Base-by-base conservation (phyloP, 768 basidiomycete genomes). In the Dentipellis fragilis region DNA sequence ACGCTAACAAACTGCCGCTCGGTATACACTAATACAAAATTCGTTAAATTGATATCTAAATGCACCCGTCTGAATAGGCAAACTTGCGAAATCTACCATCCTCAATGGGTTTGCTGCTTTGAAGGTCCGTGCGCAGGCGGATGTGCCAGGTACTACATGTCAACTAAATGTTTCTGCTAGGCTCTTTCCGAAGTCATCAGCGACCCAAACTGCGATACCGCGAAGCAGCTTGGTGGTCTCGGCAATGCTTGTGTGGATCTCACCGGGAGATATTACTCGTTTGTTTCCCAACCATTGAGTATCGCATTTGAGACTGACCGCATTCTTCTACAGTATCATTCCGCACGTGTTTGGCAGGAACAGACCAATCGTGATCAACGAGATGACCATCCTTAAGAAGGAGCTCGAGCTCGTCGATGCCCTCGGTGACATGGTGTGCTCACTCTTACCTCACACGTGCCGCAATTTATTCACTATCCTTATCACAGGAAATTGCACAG, bases 321-420 rank as follows among this genome's bases (percentile, higher is more conserved):
- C 52, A 39, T n/a, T 9, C n/a, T 17, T 36, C 11, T 46, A 7
- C 58, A 80, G 81, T 0, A 75, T 83, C 56, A 83, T 84, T 49
- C 82, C 82, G 1, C 82, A 83, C 64, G 76, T 71, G n/a, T 83
- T 83, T 58, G 81, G 81, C 19, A 69, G 79, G 37, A 67, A 63
- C 21, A 65, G 76, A 47, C 81, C 80, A 1, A 67, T 60, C 8
- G 65, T 74, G 34, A 83, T 84, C 63, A 66, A 68, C 54, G 67
- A 60, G 49, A 54, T 67, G 49, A 58, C 21, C 0, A 49, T 66
- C 10, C 64, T 84, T 57, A 78, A 81, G 62, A 73, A 62, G 75
- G 80, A 83, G 70, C 73, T 83, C 42, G 79, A 80, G n/a, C 74
- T 82, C 19, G 80, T 83, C 14, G 82, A 83, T 58, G 79, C 81